Evolutionary conservation across 345 rosid genomes (phyloP), one percentile per base, ranked within the genome.

Genomic region (Populus deltoides): DNA sequence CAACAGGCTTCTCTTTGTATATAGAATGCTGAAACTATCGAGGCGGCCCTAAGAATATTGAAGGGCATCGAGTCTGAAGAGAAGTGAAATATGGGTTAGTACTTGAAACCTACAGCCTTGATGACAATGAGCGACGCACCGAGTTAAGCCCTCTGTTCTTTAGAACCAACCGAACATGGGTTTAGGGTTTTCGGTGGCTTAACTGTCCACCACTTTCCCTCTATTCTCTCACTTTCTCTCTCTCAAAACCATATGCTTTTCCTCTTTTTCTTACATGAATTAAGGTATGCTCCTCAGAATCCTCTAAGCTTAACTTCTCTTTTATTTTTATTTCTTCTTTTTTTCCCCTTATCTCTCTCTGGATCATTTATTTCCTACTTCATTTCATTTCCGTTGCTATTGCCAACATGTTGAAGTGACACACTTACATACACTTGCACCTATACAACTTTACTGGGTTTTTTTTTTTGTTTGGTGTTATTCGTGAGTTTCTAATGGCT

Each of bases 401-500:
- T 39, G 12, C 61, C 4, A 15, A n/a, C 43, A 25, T 18, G 15
- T 38, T 38, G 41, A 38, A 38, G 8, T 38, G 6, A 7, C 33
- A 38, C 41, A 38, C 41, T 38, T 38, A 5, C 41, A 0, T 0
- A 38, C 41, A 38, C 7, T 38, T 38, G 1, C 41, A 38, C 41
- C 8, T 43, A 39, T 43, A 43, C 33, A 35, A 72, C 9, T 18
- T 16, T 71, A 24, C 17, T 68, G 62, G 72, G 67, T 31, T 31
- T 31, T 71, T 77, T 74, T 55, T 31, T 27, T 16, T n/a, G n/a
- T 71, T 74, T 27, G 35, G 72, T 68, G 5, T 15, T 41, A 35
- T 55, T 39, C 15, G 51, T 45, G 17, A 45, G 17, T 45, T 45
- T 13, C 22, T 36, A 74, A 92, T 91, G 97, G 90, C 86, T 45